Evolutionary conservation across 1,284 basidiomycete species (phyloP), one percentile per base, ranked within the genome.

Genomic region (Exsudoporus floridanus): DNA sequence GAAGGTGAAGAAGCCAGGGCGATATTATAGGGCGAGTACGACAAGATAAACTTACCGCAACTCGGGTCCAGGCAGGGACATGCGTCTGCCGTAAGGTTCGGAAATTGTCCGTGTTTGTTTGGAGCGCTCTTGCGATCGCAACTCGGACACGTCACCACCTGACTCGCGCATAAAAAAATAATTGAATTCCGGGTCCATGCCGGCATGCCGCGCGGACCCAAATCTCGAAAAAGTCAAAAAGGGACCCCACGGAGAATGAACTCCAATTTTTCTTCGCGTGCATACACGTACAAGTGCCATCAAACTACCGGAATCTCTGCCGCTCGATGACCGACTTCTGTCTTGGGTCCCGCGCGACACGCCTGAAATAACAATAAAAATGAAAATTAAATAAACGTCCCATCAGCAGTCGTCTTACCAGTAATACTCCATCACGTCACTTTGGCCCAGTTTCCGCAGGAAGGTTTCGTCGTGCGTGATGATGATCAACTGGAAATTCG

Each of bases 381-480:
- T 18, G 25, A 27, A n/a, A 28, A 12, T 19, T 9, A 37, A 31
- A 21, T 36, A 13, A 44, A 18, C 40, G 8, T 8, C 9, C 25
- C 9, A 5, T 12, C 28, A 27, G 10, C 7, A 4, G 14, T 41
- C 23, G 18, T 28, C 56, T 62, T 60, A 91, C 93, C 92, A 95
- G 67, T 94, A 97, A 66, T 92, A 86, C 60, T 96, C 92, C 79
- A 97, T 88, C 23, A 94, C 91, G 60, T 92, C 86, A 57, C 83
- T 84, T 54, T 91, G 88, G 1, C 92, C 92, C 28, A 96, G 80
- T 61, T 89, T 91, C 18, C 81, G 76, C 43, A 94, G 74, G 74
- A 94, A 94, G 60, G 84, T 88, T 71, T 98, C 94, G 74, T 98
- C 94, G 70, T 98, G 94, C 1, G 92, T 95, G 71, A 99, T 99